Evolutionary conservation across 768 basidiomycete genomes (phyloP).

Genomic region (Hygrophoropsis aurantiaca): DNA sequence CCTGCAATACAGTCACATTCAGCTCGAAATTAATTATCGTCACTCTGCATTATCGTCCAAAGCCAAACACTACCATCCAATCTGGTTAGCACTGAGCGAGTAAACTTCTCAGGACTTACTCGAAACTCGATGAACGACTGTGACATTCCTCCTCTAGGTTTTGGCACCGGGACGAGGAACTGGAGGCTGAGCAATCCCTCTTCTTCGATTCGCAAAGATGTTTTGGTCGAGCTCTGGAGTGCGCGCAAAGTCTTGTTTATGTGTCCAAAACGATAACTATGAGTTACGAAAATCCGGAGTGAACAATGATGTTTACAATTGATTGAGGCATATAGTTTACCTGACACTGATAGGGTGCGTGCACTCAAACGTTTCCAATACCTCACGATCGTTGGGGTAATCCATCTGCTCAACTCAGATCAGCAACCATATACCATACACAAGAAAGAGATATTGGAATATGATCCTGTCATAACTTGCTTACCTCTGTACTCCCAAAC

Average conservation of each 20-base stretch:
- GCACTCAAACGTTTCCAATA: constrained; percentile 90
- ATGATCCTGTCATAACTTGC: constrained; percentile 8
- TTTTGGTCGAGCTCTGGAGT: constrained; percentile 80
- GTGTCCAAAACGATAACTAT: constrained; percentile 82
- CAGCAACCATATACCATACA: not conserved
- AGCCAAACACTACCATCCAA: constrained; percentile 23
- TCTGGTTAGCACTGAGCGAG: constrained; percentile 8
- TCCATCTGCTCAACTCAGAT: constrained; percentile 66
- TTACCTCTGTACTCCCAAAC: constrained; percentile 84
- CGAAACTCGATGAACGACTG: constrained; percentile 86
- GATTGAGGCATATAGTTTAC: constrained; percentile 37
- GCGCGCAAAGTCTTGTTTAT: constrained; percentile 72
- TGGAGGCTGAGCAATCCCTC: constrained; percentile 86
- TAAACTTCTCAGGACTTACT: constrained; percentile 44
- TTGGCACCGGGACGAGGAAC: constrained; percentile 74
- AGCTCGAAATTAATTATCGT: no score
- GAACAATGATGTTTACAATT: not conserved
- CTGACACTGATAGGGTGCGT: constrained; percentile 62
- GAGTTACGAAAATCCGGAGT: not conserved
- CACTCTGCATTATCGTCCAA: constrained; percentile 28
- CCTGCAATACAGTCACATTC: no score
- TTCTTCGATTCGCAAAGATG: constrained; percentile 82
- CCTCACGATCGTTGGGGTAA: constrained; percentile 90
- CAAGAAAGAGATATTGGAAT: not conserved
- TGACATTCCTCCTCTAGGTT: constrained; percentile 37